A percentile compares a stretch with the other conserved stretches of the same genome.
Evolutionary conservation across 768 basidiomycete genomes (phyloP).

Genomic region (Boletellus ananas): DNA sequence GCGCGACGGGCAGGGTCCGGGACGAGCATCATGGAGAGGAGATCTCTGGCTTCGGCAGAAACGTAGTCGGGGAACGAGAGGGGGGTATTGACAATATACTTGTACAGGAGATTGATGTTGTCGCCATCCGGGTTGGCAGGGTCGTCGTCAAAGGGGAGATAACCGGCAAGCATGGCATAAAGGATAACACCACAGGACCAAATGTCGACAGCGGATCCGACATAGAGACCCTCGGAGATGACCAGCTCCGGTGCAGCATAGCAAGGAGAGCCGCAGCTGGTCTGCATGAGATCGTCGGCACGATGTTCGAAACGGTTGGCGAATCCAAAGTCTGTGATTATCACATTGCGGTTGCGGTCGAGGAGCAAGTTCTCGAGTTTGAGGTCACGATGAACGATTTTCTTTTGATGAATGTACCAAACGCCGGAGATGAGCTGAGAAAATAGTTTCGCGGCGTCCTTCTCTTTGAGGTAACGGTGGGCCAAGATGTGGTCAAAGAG

Average conservation of each 20-base stretch:
- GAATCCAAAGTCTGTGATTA: conserved; percentile 99
- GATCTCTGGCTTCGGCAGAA: conserved; percentile 74
- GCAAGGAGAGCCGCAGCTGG: conserved; percentile 94
- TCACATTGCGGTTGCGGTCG: conserved; percentile 95
- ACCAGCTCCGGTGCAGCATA: conserved; percentile 98
- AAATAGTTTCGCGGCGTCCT: conserved; percentile 92
- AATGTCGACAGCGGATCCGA: conserved; percentile 96
- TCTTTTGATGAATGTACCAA: conserved; percentile 98
- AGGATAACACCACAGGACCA: conserved; percentile 96
- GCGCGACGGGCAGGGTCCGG: conserved; percentile 83
- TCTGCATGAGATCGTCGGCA: conserved; percentile 95
- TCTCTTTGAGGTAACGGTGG: conserved; percentile 92
- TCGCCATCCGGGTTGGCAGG: conserved; percentile 98
- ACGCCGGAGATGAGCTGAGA: conserved; percentile 98
- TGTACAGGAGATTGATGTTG: conserved; percentile 98
- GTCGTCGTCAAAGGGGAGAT: conserved; percentile 99
- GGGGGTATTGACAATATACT: conserved; percentile 96
- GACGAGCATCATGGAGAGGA: conserved; percentile 90
- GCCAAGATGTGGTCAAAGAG: conserved; percentile 99
- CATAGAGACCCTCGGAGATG: conserved; percentile 94
- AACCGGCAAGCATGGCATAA: conserved; percentile 95
- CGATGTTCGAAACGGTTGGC: conserved; percentile 96
- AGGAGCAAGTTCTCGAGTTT: conserved; percentile 98
- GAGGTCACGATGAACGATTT: conserved; percentile 98
- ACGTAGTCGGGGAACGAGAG: conserved; percentile 97